These are phyloP conservation scores for Neurospora sp. DNA, from an alignment of 495 filamentous ascomycete genomes.

Conservation along the genomic window DNA sequence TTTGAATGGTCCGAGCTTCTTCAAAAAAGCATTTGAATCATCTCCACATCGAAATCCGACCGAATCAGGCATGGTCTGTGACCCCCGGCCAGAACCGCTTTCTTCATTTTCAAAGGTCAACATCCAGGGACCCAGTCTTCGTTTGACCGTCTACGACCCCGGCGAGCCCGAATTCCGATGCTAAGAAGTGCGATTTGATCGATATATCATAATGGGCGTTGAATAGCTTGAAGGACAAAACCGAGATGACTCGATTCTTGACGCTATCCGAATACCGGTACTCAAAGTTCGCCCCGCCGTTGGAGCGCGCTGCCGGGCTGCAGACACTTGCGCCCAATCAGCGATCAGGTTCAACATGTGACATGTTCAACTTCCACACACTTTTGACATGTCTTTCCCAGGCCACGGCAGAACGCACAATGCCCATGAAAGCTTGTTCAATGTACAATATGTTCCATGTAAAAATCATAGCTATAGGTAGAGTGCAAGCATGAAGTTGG, in stretches of 20 bases:
- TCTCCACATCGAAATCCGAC: neutral
- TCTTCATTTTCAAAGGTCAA: neutral
- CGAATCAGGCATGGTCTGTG: neutral
- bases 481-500: neutral
- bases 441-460: neutral
- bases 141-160: neutral
- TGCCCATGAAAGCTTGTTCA: neutral
- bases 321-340: neutral
- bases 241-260: neutral
- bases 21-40: neutral
- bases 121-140: neutral
- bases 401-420: neutral
- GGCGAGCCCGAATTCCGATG: neutral
- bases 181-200: neutral
- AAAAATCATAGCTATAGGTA: neutral
- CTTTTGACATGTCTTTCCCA: neutral
- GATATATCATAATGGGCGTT: neutral
- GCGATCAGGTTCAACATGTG: neutral
- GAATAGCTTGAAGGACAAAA: neutral
- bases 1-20: neutral
- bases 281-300: neutral
- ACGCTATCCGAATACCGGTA: neutral
- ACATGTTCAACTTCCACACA: neutral
- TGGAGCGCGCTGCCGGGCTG: neutral
- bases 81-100: neutral